Percentiles rank a stretch among this genome's conserved stretches.
Conservation (phyloP, 139 green algal genomes). For the Trebouxia sp. region DNA sequence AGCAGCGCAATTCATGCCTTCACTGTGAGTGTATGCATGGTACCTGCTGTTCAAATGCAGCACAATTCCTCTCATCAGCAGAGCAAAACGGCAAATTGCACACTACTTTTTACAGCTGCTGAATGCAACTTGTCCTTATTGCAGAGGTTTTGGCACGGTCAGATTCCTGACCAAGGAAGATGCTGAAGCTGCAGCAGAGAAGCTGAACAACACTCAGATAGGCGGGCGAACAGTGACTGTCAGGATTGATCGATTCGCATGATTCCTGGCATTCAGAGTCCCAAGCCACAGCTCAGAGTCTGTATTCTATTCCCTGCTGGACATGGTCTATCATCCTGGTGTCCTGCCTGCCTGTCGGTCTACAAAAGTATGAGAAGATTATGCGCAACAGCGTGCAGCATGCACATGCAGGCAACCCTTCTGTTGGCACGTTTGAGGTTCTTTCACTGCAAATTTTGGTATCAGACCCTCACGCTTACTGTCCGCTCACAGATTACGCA, state of each 20-base stretch:
- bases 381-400: not conserved
- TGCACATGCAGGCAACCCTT: not conserved
- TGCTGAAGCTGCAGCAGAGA: slow-evolving; percentile 64
- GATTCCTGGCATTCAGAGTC: not conserved
- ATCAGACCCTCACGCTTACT: too few relatives aligned
- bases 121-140: too few relatives aligned
- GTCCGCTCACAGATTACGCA: too few relatives aligned
- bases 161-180: slow-evolving; percentile 67
- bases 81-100: too few relatives aligned
- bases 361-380: not conserved
- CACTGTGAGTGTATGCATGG: too few relatives aligned
- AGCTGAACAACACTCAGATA: slow-evolving; percentile 84
- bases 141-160: slow-evolving; percentile 88
- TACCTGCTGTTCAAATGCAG: too few relatives aligned
- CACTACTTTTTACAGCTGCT: too few relatives aligned
- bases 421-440: not conserved
- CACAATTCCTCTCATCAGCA: too few relatives aligned
- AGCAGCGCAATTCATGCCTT: too few relatives aligned
- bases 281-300: too few relatives aligned
- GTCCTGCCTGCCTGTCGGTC: not conserved
- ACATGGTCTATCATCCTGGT: too few relatives aligned
- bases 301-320: too few relatives aligned
- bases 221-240: slow-evolving; percentile 83
- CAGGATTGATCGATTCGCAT: slow-evolving; percentile 83
- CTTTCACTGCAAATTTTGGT: not conserved